Percentiles rank a stretch among this genome's conserved stretches.
Conservation (phyloP, 192 early-diverging fungal genomes). For the Paraglomus brasilianum region DNA sequence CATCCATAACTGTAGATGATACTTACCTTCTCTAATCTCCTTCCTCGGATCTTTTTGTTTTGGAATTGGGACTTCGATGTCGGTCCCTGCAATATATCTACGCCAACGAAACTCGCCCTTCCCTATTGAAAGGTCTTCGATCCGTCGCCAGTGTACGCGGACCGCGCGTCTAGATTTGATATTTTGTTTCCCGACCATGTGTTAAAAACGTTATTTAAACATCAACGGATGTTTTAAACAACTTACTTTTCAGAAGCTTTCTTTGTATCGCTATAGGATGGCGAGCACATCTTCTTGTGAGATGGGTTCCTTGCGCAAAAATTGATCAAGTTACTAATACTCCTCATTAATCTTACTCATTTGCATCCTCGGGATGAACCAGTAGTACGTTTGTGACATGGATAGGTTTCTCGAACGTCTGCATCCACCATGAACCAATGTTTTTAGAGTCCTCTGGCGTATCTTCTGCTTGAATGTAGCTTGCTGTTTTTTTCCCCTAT, state of each 20-base stretch:
- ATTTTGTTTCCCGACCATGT: too few species aligned
- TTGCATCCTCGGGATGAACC: slow-evolving; percentile 38
- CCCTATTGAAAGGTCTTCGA: slow-evolving; percentile 8
- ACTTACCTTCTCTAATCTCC: slow-evolving; percentile 35
- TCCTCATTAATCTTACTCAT: slow-evolving; percentile 35
- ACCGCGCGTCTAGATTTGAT: slow-evolving; percentile 34
- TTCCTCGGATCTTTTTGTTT: slow-evolving; percentile 33
- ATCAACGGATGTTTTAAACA: too few species aligned
- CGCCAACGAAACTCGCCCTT: slow-evolving; percentile 33
- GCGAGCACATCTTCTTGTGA: too few species aligned
- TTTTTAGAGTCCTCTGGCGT: not conserved
- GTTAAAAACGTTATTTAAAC: too few species aligned
- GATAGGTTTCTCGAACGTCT: slow-evolving; percentile 36
- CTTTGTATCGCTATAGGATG: too few species aligned
- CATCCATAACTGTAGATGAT: not conserved
- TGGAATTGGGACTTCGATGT: slow-evolving; percentile 42
- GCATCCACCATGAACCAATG: slow-evolving; percentile 27
- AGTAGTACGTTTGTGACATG: slow-evolving; percentile 51
- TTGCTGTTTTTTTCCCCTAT: slow-evolving; percentile 10
- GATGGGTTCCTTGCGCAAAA: slow-evolving; percentile 30
- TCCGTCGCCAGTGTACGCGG: slow-evolving; percentile 29
- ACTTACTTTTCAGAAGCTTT: too few species aligned
- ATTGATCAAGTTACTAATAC: not conserved
- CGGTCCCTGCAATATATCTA: slow-evolving; percentile 41
- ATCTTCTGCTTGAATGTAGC: not conserved